These are phyloP conservation scores for Ascocoryne sarcoides DNA, from an alignment of 2,329 filamentous ascomycete genomes.

Conservation along the genomic window DNA sequence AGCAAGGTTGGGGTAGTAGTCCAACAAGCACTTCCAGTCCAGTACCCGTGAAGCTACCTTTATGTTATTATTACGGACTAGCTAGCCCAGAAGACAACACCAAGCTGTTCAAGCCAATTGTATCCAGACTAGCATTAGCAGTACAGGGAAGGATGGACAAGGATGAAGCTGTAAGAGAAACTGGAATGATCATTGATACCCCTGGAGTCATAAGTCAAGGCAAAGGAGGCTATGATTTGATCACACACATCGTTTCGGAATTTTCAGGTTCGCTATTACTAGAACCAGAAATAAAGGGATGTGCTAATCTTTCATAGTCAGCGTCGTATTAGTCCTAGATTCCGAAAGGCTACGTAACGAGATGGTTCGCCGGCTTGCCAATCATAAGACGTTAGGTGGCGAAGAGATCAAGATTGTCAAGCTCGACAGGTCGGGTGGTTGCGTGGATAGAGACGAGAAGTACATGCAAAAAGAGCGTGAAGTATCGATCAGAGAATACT, in stretches of 20 bases:
- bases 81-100: slow-evolving; percentile 64
- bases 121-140: slow-evolving; percentile 69
- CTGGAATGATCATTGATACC: slow-evolving; percentile 82
- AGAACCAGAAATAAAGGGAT: too few species aligned
- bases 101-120: slow-evolving; percentile 62
- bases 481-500: slow-evolving; percentile 79
- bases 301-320: too few species aligned
- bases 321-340: slow-evolving; percentile 73
- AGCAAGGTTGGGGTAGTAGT: slow-evolving; percentile 81
- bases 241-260: slow-evolving; percentile 69
- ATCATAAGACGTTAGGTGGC: slow-evolving; percentile 44
- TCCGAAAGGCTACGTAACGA: slow-evolving; percentile 69
- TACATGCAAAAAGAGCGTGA: slow-evolving; percentile 70
- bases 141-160: slow-evolving; percentile 70
- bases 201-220: slow-evolving; percentile 60
- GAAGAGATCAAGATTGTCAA: slow-evolving; percentile 68
- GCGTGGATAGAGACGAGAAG: slow-evolving; percentile 62
- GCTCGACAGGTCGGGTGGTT: slow-evolving; percentile 78
- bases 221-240: slow-evolving; percentile 62
- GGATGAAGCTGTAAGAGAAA: slow-evolving; percentile 59
- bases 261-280: slow-evolving; percentile 53
- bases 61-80: slow-evolving; percentile 83
- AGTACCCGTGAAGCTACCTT: slow-evolving; percentile 81
- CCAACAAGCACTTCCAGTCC: slow-evolving; percentile 84
- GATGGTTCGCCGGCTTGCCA: slow-evolving; percentile 59